Base-by-base conservation (phyloP, 2,329 filamentous ascomycete species). In the Leptographium wingfieldii region DNA sequence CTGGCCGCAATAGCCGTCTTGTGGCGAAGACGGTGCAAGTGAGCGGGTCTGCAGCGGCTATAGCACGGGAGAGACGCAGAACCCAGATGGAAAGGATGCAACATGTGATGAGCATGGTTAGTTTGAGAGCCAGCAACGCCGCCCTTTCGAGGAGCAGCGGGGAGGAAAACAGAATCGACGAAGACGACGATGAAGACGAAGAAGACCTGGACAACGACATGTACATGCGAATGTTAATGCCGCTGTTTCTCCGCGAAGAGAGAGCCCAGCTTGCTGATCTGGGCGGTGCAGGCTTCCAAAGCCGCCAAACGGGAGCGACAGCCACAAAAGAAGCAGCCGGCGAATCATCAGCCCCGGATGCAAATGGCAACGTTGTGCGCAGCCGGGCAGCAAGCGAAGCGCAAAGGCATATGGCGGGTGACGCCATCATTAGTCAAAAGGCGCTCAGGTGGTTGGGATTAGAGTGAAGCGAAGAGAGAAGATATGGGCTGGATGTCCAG, bases 391-490 rank as follows among this genome's bases (percentile, higher is more conserved):
- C 19, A 3, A 25, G 35, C 19, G 25, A 51, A 9, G 4, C 14
- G n/a, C 9, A 25, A 22, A 4, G 12, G 48, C 46, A 25, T 48
- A 43, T 16, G 14, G 5, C 6, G 6, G 43, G 27, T 29, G 29
- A 16, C 7, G n/a, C 35, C 40, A n/a, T 55, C 27, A 19, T 33
- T 22, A 60, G 51, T 19, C 60, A 74, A 9, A 82, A 82, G 67
- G 79, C 79, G 7, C 72, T 81, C 58, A 80, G 79, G 67, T 80
- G 80, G 66, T 70, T 82, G 1, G 79, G 79, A 0, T 68, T 81
- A 53, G 73, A 74, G 12, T 77, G 38, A 60, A 2, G 3, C 29
- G 5, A 16, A 10, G 9, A 33, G 29, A 29, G 1, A 25, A 5
- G n/a, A 22, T 19, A 5, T 35, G 40, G 49, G n/a, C 3, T 29